Conservation (phyloP, 2,329 filamentous ascomycete genomes). For the Fusarium bactridioides region DNA sequence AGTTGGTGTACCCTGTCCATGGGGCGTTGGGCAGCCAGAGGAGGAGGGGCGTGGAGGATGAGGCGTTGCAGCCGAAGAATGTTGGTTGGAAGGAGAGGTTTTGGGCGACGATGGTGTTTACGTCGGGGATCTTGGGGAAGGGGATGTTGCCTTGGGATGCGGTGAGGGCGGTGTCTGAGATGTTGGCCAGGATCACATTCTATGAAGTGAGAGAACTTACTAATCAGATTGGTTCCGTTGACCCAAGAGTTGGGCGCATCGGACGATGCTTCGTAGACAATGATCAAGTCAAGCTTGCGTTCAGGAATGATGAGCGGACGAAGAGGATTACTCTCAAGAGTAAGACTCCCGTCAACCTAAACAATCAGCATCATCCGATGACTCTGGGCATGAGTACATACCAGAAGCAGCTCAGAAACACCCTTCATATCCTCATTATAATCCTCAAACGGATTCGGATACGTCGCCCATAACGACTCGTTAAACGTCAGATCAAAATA, state of each 20-base stretch:
- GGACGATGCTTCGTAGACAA: conserved; percentile 44
- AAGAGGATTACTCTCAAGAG: conserved; percentile 43
- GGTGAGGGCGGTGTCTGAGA: conserved; percentile 19
- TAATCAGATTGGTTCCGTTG: conserved; percentile 41
- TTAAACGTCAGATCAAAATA: conserved; percentile 42
- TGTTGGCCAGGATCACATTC: not conserved
- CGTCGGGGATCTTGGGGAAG: conserved; percentile 40
- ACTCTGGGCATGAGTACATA: no score
- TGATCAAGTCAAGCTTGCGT: conserved; percentile 41
- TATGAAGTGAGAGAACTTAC: not conserved
- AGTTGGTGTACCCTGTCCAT: conserved; percentile 42
- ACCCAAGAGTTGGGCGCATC: conserved; percentile 39
- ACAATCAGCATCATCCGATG: not conserved
- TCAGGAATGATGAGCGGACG: conserved; percentile 42
- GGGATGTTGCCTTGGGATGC: conserved; percentile 39
- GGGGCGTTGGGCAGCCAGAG: conserved; percentile 44
- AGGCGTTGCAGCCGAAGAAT: conserved; percentile 42
- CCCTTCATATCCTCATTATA: conserved; percentile 40
- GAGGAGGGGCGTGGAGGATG: conserved; percentile 31
- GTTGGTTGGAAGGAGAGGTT: conserved; percentile 41
- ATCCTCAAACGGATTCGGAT: conserved; percentile 45
- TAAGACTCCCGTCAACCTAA: conserved; percentile 44
- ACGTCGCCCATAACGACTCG: conserved; percentile 42
- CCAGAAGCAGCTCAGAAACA: conserved; percentile 33
- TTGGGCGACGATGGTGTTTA: conserved; percentile 38